These are phyloP conservation scores for Tuber brumale DNA, from an alignment of 495 filamentous ascomycete genomes.

Conservation along the genomic window DNA sequence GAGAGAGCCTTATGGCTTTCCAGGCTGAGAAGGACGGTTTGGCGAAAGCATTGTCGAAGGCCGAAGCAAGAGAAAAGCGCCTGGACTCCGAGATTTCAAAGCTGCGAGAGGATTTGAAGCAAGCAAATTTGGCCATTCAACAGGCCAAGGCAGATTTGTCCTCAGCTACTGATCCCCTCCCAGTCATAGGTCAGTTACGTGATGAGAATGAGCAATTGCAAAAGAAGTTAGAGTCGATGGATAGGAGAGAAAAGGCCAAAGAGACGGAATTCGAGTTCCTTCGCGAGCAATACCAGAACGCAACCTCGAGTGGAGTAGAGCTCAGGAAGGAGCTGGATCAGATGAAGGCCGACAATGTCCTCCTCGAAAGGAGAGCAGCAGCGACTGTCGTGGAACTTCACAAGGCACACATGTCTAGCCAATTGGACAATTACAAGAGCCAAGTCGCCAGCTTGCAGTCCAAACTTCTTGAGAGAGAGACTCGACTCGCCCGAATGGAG, in stretches of 20 bases:
- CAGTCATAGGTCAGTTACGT: constrained; percentile 23
- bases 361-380: constrained; percentile 49
- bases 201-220: constrained; percentile 46
- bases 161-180: constrained; percentile 5
- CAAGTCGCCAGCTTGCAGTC: constrained; percentile 37
- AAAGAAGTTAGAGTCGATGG: constrained; percentile 47
- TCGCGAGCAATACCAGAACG: constrained; percentile 58
- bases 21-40: constrained; percentile 15
- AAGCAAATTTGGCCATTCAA: constrained; percentile 7
- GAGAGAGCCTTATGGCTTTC: constrained; percentile 8
- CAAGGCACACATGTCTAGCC: constrained; percentile 47
- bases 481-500: constrained; percentile 54
- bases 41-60: constrained; percentile 11
- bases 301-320: constrained; percentile 52
- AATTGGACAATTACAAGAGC: constrained; percentile 44
- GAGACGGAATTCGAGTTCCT: constrained; percentile 54
- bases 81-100: constrained; percentile 24
- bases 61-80: constrained; percentile 25
- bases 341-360: constrained; percentile 48
- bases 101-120: constrained; percentile 9
- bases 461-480: constrained; percentile 51
- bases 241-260: constrained; percentile 46
- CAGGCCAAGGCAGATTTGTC: background rate
- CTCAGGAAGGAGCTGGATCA: constrained; percentile 49
- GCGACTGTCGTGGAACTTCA: constrained; percentile 51